Evolutionary conservation across 2,329 filamentous ascomycete species (phyloP).

Genomic region (Sporothrix curviconia): DNA sequence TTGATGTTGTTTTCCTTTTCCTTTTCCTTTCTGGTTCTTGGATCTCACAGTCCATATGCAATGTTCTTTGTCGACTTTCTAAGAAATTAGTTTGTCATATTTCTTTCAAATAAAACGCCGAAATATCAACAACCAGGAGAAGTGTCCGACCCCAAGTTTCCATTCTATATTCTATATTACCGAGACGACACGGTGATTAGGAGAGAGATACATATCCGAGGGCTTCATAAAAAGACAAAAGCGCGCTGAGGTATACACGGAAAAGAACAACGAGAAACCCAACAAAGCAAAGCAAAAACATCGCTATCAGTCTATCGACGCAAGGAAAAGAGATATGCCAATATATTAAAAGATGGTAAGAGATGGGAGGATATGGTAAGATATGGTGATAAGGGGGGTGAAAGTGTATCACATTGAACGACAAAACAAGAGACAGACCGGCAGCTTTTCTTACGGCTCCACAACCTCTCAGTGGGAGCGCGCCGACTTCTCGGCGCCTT

Average conservation of each 20-base stretch:
- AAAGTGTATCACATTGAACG: not conserved
- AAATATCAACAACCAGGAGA: not conserved
- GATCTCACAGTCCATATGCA: too few relatives aligned
- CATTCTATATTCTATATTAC: not conserved
- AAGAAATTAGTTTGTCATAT: not conserved
- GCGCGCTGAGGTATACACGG: not conserved
- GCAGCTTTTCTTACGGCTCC: not conserved
- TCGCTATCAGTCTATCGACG: not conserved
- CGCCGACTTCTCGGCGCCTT: not conserved
- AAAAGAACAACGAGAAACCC: not conserved
- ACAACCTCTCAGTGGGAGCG: slow-evolving; percentile 3
- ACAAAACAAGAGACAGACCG: too few relatives aligned
- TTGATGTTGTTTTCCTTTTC: not conserved
- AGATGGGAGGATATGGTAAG: not conserved
- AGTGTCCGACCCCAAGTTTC: not conserved
- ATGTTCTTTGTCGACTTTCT: not conserved
- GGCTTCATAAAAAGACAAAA: too few relatives aligned
- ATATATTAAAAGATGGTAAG: not conserved
- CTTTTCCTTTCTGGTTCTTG: not conserved
- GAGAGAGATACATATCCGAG: too few relatives aligned
- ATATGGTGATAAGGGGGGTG: not conserved
- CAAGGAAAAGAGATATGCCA: not conserved
- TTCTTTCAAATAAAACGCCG: not conserved
- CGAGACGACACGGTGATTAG: not conserved
- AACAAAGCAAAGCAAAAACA: not conserved